Conservation (phyloP, 2,329 filamentous ascomycete genomes). For the Tolypocladium album region DNA sequence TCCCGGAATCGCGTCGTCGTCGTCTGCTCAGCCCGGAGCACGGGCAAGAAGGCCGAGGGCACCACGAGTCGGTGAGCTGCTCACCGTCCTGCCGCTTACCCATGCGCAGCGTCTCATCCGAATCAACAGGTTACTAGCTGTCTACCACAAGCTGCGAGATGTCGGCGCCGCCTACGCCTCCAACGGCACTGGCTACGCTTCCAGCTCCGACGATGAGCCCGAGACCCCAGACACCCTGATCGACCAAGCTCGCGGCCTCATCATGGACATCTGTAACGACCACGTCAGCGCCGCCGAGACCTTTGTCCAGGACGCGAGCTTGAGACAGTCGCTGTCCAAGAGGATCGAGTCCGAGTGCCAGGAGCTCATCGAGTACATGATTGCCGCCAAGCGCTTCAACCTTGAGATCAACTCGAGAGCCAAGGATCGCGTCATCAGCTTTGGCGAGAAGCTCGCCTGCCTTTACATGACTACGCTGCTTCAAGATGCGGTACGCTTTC, state of each 20-base stretch:
- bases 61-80: slow-evolving; percentile 81
- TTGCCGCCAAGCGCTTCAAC: slow-evolving; percentile 54
- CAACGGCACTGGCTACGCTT: slow-evolving; percentile 31
- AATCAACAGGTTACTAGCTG: slow-evolving; percentile 41
- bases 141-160: slow-evolving; percentile 45
- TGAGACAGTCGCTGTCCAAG: slow-evolving; percentile 48
- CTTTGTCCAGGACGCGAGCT: slow-evolving; percentile 44
- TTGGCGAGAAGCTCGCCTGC: slow-evolving; percentile 93
- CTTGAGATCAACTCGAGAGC: slow-evolving; percentile 68
- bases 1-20: slow-evolving; percentile 69
- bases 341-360: slow-evolving; percentile 72
- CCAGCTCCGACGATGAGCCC: slow-evolving; percentile 41
- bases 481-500: slow-evolving; percentile 50
- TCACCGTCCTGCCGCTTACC: neutral
- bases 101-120: neutral
- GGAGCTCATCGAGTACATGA: slow-evolving; percentile 64
- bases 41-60: slow-evolving; percentile 85
- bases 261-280: slow-evolving; percentile 72
- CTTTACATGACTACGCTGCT: slow-evolving; percentile 80
- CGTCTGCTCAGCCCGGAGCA: slow-evolving; percentile 91
- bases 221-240: slow-evolving; percentile 42
- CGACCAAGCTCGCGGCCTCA: slow-evolving; percentile 59
- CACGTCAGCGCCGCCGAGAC: slow-evolving; percentile 63
- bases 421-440: slow-evolving; percentile 83
- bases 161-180: slow-evolving; percentile 36